Evolutionary conservation across 2,329 filamentous ascomycete species (phyloP).

Genomic region (Mycogone perniciosa): DNA sequence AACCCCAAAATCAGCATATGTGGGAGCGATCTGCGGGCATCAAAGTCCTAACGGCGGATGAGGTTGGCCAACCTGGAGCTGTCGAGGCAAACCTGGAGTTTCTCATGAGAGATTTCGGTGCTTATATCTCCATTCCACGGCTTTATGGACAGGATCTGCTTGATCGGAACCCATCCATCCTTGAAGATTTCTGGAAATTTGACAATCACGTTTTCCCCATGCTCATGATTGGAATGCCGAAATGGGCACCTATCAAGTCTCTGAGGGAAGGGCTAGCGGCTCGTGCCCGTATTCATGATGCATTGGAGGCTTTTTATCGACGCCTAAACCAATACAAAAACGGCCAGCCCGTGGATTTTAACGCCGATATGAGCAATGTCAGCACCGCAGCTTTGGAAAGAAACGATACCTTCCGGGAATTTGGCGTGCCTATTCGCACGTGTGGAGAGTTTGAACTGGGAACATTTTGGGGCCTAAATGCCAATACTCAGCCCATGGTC

Average conservation of each 20-base stretch:
- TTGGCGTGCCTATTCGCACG: slow-evolving; percentile 5
- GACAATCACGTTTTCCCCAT: slow-evolving; percentile 19
- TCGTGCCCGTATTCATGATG: slow-evolving; percentile 13
- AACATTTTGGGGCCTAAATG: slow-evolving; percentile 18
- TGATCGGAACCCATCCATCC: slow-evolving; percentile 9
- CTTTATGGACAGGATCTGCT: slow-evolving; percentile 19
- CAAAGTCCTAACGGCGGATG: not conserved
- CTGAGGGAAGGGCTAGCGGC: slow-evolving; percentile 17
- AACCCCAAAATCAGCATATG: slow-evolving; percentile 6
- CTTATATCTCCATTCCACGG: slow-evolving; percentile 18
- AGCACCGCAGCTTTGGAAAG: slow-evolving; percentile 13
- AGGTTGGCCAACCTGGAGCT: not conserved
- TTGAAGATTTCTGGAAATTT: slow-evolving; percentile 19
- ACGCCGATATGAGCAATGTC: slow-evolving; percentile 15
- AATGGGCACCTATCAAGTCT: slow-evolving; percentile 16
- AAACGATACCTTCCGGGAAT: slow-evolving; percentile 14
- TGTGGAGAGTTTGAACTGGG: slow-evolving; percentile 4
- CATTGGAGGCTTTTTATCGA: not conserved
- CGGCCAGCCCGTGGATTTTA: slow-evolving; percentile 10
- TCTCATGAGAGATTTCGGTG: slow-evolving; percentile 17
- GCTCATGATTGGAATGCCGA: slow-evolving; percentile 17
- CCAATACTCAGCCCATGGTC: slow-evolving; percentile 17
- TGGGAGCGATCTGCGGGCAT: slow-evolving; percentile 18
- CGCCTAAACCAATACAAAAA: not conserved
- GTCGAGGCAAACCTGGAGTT: slow-evolving; percentile 7